phyloP scores from a whole-genome alignment of 441 rosid species.

The California macrophylla region DNA sequence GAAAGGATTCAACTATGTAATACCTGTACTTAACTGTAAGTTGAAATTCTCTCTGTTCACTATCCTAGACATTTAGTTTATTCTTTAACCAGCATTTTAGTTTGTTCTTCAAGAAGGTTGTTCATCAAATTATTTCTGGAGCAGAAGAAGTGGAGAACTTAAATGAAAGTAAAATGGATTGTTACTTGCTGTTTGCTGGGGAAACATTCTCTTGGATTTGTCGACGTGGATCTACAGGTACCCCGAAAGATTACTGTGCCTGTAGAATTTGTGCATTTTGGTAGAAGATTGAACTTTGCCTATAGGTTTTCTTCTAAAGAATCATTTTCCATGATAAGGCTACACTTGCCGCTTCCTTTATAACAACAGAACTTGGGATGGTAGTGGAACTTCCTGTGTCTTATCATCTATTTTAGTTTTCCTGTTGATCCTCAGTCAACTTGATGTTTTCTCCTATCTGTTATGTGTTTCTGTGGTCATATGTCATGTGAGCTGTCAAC shows the following conservation, averaged over 20 bases:
- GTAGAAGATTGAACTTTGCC: slow-evolving; percentile 7
- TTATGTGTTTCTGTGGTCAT: not conserved
- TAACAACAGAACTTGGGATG: not conserved
- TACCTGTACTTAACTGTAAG: not conserved
- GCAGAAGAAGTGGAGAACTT: slow-evolving; percentile 29
- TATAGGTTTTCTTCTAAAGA: not conserved
- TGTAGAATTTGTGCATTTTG: not conserved
- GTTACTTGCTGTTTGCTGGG: slow-evolving; percentile 47
- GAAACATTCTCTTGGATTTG: slow-evolving; percentile 72
- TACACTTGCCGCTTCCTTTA: not conserved
- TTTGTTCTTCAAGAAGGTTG: slow-evolving; percentile 67
- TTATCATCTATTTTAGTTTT: not conserved
- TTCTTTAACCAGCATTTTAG: slow-evolving; percentile 46
- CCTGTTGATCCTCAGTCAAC: not conserved
- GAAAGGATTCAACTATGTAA: not conserved
- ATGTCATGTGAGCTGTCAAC: not conserved
- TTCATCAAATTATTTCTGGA: slow-evolving; percentile 50
- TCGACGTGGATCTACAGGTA: slow-evolving; percentile 94
- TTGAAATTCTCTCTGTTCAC: not conserved
- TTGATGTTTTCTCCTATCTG: not conserved
- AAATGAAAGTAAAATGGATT: slow-evolving; percentile 25
- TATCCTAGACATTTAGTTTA: slow-evolving; percentile 21
- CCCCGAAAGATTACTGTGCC: slow-evolving; percentile 14
- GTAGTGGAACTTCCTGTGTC: not conserved
- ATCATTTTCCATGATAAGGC: not conserved